Percentiles rank a stretch among this genome's conserved stretches.
These are phyloP conservation scores for Eimeria necatrix DNA, from an alignment of 169 alveolate genomes.

Conservation along the genomic window DNA sequence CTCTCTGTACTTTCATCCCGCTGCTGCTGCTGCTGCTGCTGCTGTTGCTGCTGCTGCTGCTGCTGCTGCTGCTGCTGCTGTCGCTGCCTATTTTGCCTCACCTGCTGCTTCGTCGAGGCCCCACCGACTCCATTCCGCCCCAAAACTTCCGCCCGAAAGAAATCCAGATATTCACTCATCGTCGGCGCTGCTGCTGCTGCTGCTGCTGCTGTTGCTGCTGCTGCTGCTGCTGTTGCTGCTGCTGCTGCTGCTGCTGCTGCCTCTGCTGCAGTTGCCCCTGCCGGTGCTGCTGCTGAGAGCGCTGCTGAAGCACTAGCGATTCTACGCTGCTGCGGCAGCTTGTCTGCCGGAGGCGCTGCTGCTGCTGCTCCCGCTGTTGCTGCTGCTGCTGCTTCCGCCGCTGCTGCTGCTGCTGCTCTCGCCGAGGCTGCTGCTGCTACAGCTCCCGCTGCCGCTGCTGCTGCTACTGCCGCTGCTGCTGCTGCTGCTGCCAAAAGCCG, in stretches of 20 bases:
- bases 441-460: constrained; percentile 13
- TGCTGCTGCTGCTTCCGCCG: not conserved
- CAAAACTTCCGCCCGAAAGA: constrained; percentile 39
- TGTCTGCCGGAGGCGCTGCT: not conserved
- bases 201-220: constrained; percentile 32
- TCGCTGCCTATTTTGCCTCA: not conserved
- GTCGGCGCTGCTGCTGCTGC: constrained; percentile 27
- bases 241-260: constrained; percentile 32
- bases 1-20: not conserved
- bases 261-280: not conserved
- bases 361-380: constrained; percentile 3
- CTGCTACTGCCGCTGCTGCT: constrained; percentile 17
- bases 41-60: constrained; percentile 27
- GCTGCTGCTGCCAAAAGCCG: not conserved
- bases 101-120: constrained; percentile 35
- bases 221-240: constrained; percentile 24
- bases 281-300: constrained; percentile 5
- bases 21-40: constrained; percentile 22
- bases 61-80: constrained; percentile 31
- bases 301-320: too few species aligned
- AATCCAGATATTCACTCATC: constrained; percentile 24
- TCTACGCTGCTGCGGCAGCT: too few species aligned
- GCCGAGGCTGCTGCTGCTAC: constrained; percentile 22
- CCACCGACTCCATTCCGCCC: not conserved
- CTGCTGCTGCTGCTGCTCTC: not conserved